phyloP scores from a whole-genome alignment of 352 stramenopile species.

The Phytopythium kandeliae region DNA sequence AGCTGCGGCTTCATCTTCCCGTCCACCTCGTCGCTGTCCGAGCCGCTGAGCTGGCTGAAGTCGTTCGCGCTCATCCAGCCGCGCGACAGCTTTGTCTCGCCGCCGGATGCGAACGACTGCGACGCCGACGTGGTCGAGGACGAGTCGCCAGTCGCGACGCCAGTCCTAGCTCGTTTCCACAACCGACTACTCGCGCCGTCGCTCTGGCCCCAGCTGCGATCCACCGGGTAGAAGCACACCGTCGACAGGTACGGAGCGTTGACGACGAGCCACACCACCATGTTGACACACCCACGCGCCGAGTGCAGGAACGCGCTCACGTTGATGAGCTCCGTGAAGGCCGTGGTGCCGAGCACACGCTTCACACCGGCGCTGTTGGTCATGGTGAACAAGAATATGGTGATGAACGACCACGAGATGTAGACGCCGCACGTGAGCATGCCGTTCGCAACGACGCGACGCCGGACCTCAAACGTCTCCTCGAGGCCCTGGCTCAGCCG shows the following conservation, averaged over 20 bases:
- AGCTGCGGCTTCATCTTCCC: slow-evolving; percentile 75
- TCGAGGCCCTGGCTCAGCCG: slow-evolving; percentile 68
- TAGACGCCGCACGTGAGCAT: slow-evolving; percentile 81
- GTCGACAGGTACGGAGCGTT: slow-evolving; percentile 57
- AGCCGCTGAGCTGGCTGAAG: background rate
- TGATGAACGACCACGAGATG: slow-evolving; percentile 77
- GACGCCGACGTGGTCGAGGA: slow-evolving; percentile 8
- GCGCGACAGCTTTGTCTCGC: slow-evolving; percentile 12
- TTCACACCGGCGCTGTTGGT: slow-evolving; percentile 47
- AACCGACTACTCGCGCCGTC: too few species aligned
- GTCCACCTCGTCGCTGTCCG: slow-evolving; percentile 14
- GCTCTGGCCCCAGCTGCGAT: background rate
- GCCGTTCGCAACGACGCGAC: slow-evolving; percentile 68
- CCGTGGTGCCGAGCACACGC: slow-evolving; percentile 16
- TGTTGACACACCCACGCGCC: slow-evolving; percentile 70
- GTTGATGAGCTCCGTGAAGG: slow-evolving; percentile 62
- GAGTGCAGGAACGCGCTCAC: slow-evolving; percentile 76
- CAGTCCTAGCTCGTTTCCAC: background rate
- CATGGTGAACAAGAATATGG: slow-evolving; percentile 62
- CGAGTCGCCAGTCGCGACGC: background rate
- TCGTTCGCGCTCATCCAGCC: background rate
- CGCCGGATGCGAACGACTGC: slow-evolving; percentile 14
- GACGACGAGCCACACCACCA: slow-evolving; percentile 84
- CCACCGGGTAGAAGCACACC: slow-evolving; percentile 18
- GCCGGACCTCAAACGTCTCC: slow-evolving; percentile 82